Evolutionary conservation across 306 rosid species (phyloP), one percentile per base, ranked within the genome.

Genomic region (Dalbergia oliveri): DNA sequence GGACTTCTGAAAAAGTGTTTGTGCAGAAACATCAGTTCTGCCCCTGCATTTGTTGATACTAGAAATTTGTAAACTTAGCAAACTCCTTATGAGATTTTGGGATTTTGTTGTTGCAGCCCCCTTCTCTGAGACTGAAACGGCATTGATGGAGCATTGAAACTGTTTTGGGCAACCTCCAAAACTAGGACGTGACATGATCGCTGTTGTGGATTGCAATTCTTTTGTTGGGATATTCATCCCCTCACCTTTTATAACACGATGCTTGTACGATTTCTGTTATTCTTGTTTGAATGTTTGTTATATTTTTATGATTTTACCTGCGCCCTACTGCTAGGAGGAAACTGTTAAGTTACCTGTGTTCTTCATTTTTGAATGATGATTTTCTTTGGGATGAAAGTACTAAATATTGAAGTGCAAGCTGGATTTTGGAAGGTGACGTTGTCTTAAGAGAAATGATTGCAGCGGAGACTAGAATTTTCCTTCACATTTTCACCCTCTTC

Each of bases 111-210:
- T 86, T 90, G 89, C 97, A 96, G 99, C 98, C 35, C 99, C 99
- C 11, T 87, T 96, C 60, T 91, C 99, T 1, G 99, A 96, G 87
- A 96, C 97, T 44, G 99, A 96, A 83, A 81, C 93, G 2, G 98
- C 99, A 61, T 82, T 96, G 90, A 96, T 96, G 93, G 99, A 96
- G 78, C 97, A 87, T 77, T 94, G 89, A 91, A 77, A 76, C 41
- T 74, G 23, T 51, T 76, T 63, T 49, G 77, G 80, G 78, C 76
- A 66, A 74, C 65, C 79, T 84, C 73, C 49, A 77, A 75, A 69
- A 57, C 54, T 69, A 21, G 44, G 81, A 79, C 81, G 72, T 41
- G 45, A 15, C 66, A 16, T 35, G 79, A 77, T 75, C 53, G 57
- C 79, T 76, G 79, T 57, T 83, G 84, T 66, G 84, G 73, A 72